These are phyloP conservation scores for Eimeria maxima DNA, from an alignment of 169 alveolate species.

Conservation along the genomic window DNA sequence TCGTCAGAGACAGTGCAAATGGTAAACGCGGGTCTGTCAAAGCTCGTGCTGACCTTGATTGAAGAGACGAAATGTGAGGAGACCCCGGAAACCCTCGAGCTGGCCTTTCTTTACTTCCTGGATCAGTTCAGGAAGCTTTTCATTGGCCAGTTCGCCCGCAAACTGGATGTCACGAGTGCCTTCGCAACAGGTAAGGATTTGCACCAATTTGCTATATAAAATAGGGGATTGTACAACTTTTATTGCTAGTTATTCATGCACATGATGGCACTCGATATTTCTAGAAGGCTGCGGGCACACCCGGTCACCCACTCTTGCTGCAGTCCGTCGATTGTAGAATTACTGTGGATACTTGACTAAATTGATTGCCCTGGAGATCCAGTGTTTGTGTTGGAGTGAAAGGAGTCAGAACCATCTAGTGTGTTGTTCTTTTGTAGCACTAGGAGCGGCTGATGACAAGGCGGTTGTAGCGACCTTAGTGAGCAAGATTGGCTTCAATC, in stretches of 20 bases:
- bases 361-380: not conserved
- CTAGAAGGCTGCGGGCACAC: not conserved
- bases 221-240: not conserved
- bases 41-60: conserved; percentile 74
- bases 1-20: conserved; percentile 65
- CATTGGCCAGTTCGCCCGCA: conserved; percentile 91
- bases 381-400: not conserved
- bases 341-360: not conserved
- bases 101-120: conserved; percentile 93
- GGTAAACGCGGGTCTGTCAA: conserved; percentile 79
- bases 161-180: conserved; percentile 52
- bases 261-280: not conserved
- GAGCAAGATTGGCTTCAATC: conserved; percentile 91
- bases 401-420: not conserved
- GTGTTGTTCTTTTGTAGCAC: conserved; percentile 73
- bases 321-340: not conserved
- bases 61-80: conserved; percentile 76
- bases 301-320: not conserved
- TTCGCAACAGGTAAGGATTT: conserved; percentile 46
- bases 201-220: not conserved
- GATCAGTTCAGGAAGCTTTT: conserved; percentile 95
- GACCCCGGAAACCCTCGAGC: conserved; percentile 91
- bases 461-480: conserved; percentile 89
- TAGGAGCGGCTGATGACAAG: conserved; percentile 90
- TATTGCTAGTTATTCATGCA: not conserved